phyloP scores from a whole-genome alignment of 129 eudicot genomes.

The Flaveria robusta region DNA sequence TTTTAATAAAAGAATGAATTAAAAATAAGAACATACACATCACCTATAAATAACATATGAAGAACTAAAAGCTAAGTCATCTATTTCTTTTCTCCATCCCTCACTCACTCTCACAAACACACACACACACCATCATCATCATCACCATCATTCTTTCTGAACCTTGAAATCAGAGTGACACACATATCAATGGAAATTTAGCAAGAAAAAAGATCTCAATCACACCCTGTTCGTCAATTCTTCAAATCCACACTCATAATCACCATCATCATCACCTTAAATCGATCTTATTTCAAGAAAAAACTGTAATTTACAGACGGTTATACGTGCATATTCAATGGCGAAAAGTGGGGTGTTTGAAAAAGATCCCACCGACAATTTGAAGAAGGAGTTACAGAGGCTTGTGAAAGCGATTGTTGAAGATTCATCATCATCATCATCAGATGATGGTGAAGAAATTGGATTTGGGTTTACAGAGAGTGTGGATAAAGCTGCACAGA shows the following conservation, averaged over 20 bases:
- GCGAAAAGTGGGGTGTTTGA: conserved; percentile 64
- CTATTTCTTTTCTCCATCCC: background rate
- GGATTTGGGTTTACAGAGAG: conserved; percentile 37
- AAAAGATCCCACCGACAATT: conserved; percentile 48
- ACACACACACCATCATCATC: conserved; percentile 20
- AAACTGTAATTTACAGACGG: background rate
- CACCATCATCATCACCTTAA: background rate
- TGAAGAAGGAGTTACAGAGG: conserved; percentile 67
- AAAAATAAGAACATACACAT: background rate
- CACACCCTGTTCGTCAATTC: conserved; percentile 6
- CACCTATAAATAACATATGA: background rate
- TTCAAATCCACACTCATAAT: background rate
- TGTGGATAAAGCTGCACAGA: conserved; percentile 61
- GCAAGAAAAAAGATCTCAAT: background rate
- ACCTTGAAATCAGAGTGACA: background rate
- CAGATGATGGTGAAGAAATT: conserved; percentile 35
- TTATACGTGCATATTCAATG: conserved; percentile 34
- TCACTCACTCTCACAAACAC: background rate
- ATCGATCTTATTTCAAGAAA: background rate
- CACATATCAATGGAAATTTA: background rate
- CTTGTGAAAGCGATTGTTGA: conserved; percentile 50
- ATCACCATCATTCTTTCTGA: no score
- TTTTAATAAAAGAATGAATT: background rate
- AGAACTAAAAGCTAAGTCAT: background rate
- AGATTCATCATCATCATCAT: background rate